A percentile compares a stretch with the other conserved stretches of the same genome.
These are phyloP conservation scores for Beauveria sp. DNA, from an alignment of 2,329 filamentous ascomycete species.

Conservation along the genomic window DNA sequence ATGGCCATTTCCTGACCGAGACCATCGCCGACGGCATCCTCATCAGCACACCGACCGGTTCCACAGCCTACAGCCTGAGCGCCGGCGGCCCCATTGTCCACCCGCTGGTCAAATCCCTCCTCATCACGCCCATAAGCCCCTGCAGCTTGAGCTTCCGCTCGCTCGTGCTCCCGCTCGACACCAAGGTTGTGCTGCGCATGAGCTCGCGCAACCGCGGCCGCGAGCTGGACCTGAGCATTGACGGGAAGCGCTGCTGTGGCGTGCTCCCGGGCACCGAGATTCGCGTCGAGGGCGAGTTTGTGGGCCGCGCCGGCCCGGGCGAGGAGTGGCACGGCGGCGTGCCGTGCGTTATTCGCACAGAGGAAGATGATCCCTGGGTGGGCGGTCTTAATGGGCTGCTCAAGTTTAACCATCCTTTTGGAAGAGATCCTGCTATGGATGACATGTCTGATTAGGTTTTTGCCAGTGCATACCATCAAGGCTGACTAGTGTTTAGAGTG, in stretches of 20 bases:
- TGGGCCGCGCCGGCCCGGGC: constrained; percentile 38
- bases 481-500: not conserved
- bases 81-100: constrained; percentile 91
- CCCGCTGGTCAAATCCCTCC: constrained; percentile 77
- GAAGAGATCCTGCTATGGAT: constrained; percentile 33
- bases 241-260: constrained; percentile 61
- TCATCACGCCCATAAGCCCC: constrained; percentile 91
- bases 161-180: constrained; percentile 79
- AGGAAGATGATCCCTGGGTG: constrained; percentile 90
- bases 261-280: constrained; percentile 76
- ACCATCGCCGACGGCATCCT: constrained; percentile 94
- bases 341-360: constrained; percentile 75
- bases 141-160: constrained; percentile 88
- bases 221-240: constrained; percentile 72
- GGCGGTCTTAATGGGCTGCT: constrained; percentile 85
- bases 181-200: constrained; percentile 71
- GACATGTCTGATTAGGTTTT: constrained; percentile 20
- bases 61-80: constrained; percentile 91
- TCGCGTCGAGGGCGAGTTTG: constrained; percentile 77
- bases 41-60: constrained; percentile 87
- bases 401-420: constrained; percentile 98
- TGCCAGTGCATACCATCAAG: not conserved
- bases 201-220: constrained; percentile 72
- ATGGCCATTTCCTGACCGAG: constrained; percentile 83
- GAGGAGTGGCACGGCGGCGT: constrained; percentile 68